Conservation (phyloP, 2,329 filamentous ascomycete genomes). For the Trichoderma lentiforme region DNA sequence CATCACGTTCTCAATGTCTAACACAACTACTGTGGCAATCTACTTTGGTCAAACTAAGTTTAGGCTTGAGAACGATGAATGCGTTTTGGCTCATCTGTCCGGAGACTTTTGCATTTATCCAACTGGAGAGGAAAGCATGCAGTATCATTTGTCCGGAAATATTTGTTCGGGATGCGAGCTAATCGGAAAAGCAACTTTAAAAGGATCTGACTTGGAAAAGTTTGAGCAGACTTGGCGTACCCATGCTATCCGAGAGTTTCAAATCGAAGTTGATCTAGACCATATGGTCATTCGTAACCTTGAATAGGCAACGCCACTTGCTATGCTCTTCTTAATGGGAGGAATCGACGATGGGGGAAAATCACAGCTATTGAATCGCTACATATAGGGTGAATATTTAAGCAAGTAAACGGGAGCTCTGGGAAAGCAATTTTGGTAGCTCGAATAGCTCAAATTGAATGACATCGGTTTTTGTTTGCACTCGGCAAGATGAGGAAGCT, state of each 20-base stretch:
- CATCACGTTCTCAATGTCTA: conserved; percentile 27
- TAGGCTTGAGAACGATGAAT: conserved; percentile 30
- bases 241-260: conserved; percentile 28
- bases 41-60: conserved; percentile 32
- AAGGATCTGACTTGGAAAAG: too few species aligned
- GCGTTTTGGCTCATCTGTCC: conserved; percentile 28
- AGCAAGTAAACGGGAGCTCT: too few species aligned
- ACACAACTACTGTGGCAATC: conserved; percentile 33
- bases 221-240: neutral
- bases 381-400: too few species aligned
- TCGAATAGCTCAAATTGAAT: neutral
- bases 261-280: conserved; percentile 23
- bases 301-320: neutral
- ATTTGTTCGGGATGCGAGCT: conserved; percentile 13
- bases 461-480: neutral
- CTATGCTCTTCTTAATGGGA: too few species aligned
- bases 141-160: too few species aligned
- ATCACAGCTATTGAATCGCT: neutral
- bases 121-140: conserved; percentile 4
- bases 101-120: conserved; percentile 31
- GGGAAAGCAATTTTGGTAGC: neutral
- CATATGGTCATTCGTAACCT: neutral
- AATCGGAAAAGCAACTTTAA: conserved; percentile 25
- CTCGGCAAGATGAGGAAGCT: neutral
- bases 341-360: neutral